A percentile compares a stretch with the other conserved stretches of the same genome.
Conservation (phyloP, 2,329 filamentous ascomycete species). For the Fusarium sterilihyphosum region DNA sequence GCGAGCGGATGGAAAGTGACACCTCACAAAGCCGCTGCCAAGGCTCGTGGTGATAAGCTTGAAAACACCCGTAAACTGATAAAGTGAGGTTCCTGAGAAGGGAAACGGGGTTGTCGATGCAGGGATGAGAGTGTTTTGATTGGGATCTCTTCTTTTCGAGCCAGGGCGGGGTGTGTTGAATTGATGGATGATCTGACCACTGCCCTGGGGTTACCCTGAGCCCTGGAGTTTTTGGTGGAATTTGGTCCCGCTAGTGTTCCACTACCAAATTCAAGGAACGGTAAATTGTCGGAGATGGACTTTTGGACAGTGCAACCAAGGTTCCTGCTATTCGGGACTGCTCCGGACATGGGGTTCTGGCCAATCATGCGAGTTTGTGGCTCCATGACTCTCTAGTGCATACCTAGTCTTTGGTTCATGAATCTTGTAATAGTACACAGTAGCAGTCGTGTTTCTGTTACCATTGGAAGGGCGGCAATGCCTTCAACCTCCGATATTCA, state of each 20-base stretch:
- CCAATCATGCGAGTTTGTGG: neutral
- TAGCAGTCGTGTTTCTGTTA: conserved; percentile 6
- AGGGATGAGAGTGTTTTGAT: conserved; percentile 21
- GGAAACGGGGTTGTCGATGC: conserved; percentile 1
- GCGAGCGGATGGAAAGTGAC: conserved; percentile 18
- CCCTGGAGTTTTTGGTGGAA: neutral
- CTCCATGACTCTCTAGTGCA: conserved; percentile 13
- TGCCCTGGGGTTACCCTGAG: neutral
- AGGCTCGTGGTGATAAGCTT: conserved; percentile 12
- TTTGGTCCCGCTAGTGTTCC: conserved; percentile 12
- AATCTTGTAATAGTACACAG: neutral
- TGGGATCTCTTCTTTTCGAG: conserved; percentile 8
- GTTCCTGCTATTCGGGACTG: conserved; percentile 29
- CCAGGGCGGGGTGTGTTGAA: conserved; percentile 15
- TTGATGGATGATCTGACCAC: conserved; percentile 30
- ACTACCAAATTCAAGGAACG: conserved; percentile 20
- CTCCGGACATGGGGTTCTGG: neutral
- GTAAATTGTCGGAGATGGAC: conserved; percentile 25
- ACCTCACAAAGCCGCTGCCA: conserved; percentile 13
- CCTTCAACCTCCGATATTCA: neutral
- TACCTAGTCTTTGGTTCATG: conserved; percentile 15
- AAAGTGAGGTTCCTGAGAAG: conserved; percentile 3
- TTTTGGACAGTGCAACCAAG: conserved; percentile 18
- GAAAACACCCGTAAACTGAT: neutral
- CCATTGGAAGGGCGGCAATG: neutral